Evolutionary conservation across 2,329 filamentous ascomycete species (phyloP).

Genomic region (Alternaria sp.): DNA sequence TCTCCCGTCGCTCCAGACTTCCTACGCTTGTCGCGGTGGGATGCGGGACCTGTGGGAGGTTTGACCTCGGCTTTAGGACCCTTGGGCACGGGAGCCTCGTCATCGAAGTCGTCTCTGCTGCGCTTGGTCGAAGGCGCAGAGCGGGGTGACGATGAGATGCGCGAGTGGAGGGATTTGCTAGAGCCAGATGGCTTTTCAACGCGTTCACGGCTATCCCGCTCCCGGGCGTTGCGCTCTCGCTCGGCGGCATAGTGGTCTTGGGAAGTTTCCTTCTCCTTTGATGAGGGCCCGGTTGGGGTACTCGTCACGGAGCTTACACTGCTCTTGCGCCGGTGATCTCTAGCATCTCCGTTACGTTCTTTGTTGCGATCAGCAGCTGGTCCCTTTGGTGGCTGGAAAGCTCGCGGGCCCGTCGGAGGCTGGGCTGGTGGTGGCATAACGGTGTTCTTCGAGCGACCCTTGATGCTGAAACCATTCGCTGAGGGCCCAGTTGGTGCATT

Average conservation of each 20-base stretch:
- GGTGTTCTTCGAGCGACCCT: slow-evolving; percentile 34
- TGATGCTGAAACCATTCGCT: slow-evolving; percentile 60
- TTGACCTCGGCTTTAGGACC: slow-evolving; percentile 30
- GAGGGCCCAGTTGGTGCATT: slow-evolving; percentile 50
- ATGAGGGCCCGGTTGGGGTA: slow-evolving; percentile 29
- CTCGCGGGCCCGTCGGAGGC: slow-evolving; percentile 50
- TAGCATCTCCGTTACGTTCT: slow-evolving; percentile 28
- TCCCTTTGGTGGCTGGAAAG: slow-evolving; percentile 48
- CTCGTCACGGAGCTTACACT: slow-evolving; percentile 28
- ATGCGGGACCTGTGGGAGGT: slow-evolving; percentile 41
- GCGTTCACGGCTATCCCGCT: slow-evolving; percentile 42
- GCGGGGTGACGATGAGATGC: slow-evolving; percentile 31
- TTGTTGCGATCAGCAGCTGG: slow-evolving; percentile 49
- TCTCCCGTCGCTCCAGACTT: slow-evolving; percentile 38
- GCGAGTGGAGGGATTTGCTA: slow-evolving; percentile 32
- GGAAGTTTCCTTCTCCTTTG: slow-evolving; percentile 12
- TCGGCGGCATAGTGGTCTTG: slow-evolving; percentile 73
- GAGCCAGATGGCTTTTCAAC: slow-evolving; percentile 32
- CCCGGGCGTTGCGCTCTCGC: slow-evolving; percentile 61
- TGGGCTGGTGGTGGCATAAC: slow-evolving; percentile 44
- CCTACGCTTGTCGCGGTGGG: slow-evolving; percentile 44
- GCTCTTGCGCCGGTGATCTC: slow-evolving; percentile 31
- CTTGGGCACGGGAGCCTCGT: slow-evolving; percentile 20
- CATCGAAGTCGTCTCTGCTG: slow-evolving; percentile 38
- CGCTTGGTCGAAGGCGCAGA: slow-evolving; percentile 39